Evolutionary conservation across 345 rosid species (phyloP).

Genomic region (Eucalyptus victrix): DNA sequence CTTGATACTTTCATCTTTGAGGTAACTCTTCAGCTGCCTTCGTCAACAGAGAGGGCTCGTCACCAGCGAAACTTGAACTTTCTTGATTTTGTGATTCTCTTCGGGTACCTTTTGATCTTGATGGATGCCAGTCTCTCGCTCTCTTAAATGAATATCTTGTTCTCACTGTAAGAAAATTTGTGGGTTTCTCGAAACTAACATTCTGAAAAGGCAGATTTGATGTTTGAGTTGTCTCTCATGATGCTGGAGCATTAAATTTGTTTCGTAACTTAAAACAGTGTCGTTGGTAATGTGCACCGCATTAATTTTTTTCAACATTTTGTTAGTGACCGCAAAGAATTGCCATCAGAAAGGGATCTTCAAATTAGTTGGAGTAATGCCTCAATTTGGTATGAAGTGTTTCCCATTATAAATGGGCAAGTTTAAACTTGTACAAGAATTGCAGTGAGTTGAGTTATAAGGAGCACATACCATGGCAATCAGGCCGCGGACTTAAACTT

Average conservation of each 20-base stretch:
- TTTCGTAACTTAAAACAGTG: neutral
- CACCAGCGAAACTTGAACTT: neutral
- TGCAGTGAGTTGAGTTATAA: neutral
- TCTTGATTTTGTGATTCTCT: neutral
- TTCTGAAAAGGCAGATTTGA: neutral
- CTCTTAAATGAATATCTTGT: neutral
- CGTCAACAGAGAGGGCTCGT: constrained; percentile 1
- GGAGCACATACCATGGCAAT: neutral
- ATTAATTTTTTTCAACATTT: neutral
- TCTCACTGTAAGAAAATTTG: neutral
- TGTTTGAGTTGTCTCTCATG: neutral
- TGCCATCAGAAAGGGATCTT: neutral
- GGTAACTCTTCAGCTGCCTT: constrained; percentile 3
- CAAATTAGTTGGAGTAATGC: neutral
- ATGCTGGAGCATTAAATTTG: neutral
- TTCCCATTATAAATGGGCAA: neutral
- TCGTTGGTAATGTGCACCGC: neutral
- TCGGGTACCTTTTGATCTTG: neutral
- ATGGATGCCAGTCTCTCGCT: neutral
- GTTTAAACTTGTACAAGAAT: neutral
- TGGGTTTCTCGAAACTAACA: neutral
- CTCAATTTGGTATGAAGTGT: neutral
- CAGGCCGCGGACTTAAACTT: neutral
- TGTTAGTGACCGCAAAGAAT: neutral
- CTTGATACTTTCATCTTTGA: constrained; percentile 27